Evolutionary conservation across 768 basidiomycete species (phyloP).

Genomic region (Auriscalpium microsporum): DNA sequence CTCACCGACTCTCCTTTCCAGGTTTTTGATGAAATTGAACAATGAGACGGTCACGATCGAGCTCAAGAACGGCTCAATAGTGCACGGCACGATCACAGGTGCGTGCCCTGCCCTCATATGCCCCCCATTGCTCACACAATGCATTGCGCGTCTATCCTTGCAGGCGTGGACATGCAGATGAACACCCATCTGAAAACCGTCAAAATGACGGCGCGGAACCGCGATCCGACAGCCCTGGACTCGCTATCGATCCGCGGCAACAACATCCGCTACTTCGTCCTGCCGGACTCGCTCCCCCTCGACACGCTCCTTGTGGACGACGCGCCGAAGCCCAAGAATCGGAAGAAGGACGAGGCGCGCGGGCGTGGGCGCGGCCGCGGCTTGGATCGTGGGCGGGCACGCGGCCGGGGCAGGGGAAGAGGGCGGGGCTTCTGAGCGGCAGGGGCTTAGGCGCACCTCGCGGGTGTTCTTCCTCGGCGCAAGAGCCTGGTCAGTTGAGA

Average conservation of each 20-base stretch:
- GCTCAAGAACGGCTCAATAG: conserved; percentile 92
- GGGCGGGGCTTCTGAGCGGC: conserved; percentile 25
- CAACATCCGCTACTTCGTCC: conserved; percentile 92
- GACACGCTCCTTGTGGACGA: conserved; percentile 97
- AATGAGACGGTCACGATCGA: conserved; percentile 98
- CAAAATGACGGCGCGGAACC: conserved; percentile 90
- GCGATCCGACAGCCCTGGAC: conserved; percentile 81
- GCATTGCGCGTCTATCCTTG: background rate
- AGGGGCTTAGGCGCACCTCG: background rate
- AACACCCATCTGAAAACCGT: conserved; percentile 98
- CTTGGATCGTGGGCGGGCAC: conserved; percentile 41
- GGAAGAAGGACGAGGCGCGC: conserved; percentile 79
- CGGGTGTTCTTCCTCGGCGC: background rate
- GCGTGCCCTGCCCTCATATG: conserved; percentile 16
- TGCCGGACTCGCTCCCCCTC: conserved; percentile 94
- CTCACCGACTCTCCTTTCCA: conserved; percentile 25
- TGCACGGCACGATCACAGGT: conserved; percentile 97
- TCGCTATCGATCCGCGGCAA: conserved; percentile 92
- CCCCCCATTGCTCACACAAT: conserved; percentile 2
- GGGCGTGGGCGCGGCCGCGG: conserved; percentile 52
- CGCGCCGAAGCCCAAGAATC: conserved; percentile 89
- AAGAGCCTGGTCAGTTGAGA: background rate
- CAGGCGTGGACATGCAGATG: conserved; percentile 99
- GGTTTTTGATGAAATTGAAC: conserved; percentile 99
- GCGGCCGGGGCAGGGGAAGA: conserved; percentile 49